Percentiles rank a stretch among this genome's conserved stretches.
These are phyloP conservation scores for Thielaviopsis euricoi DNA, from an alignment of 2,329 filamentous ascomycete species.

Conservation along the genomic window DNA sequence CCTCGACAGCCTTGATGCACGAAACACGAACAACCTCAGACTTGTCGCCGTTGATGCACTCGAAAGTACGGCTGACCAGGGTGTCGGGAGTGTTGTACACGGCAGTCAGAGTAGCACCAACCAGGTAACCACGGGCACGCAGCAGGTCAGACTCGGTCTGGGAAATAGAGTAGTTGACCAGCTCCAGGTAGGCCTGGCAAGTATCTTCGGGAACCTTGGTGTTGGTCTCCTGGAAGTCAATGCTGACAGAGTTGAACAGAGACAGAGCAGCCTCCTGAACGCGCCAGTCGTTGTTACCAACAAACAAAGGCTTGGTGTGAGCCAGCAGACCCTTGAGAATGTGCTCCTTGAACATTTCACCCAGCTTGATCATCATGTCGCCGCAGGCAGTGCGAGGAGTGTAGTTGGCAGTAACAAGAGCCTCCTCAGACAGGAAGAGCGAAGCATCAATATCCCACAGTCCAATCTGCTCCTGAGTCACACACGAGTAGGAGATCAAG, in stretches of 20 bases:
- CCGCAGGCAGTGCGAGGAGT: slow-evolving; percentile 85
- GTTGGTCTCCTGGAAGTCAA: slow-evolving; percentile 40
- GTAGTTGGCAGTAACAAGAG: slow-evolving; percentile 88
- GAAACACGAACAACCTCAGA: slow-evolving; percentile 85
- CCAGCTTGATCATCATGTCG: slow-evolving; percentile 80
- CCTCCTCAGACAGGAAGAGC: slow-evolving; percentile 87
- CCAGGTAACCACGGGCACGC: slow-evolving; percentile 71
- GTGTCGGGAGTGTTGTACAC: slow-evolving; percentile 46
- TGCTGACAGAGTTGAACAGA: slow-evolving; percentile 51
- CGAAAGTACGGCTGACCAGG: slow-evolving; percentile 57
- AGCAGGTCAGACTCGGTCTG: slow-evolving; percentile 57
- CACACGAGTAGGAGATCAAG: slow-evolving; percentile 70
- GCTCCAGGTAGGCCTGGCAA: slow-evolving; percentile 63
- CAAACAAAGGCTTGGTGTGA: slow-evolving; percentile 61
- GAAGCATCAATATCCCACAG: slow-evolving; percentile 96
- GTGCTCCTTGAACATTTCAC: slow-evolving; percentile 67
- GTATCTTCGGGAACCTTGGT: slow-evolving; percentile 61
- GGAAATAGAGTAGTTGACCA: slow-evolving; percentile 63
- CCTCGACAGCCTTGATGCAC: slow-evolving; percentile 73
- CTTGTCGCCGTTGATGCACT: slow-evolving; percentile 56
- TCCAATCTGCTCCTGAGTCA: slow-evolving; percentile 82
- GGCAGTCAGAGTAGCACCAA: slow-evolving; percentile 64
- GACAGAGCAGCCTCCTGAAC: slow-evolving; percentile 68
- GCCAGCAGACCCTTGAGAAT: slow-evolving; percentile 65
- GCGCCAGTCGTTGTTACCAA: slow-evolving; percentile 37